A percentile compares a stretch with the other conserved stretches of the same genome.
Conservation (phyloP, 768 basidiomycete species). For the Russula compacta region DNA sequence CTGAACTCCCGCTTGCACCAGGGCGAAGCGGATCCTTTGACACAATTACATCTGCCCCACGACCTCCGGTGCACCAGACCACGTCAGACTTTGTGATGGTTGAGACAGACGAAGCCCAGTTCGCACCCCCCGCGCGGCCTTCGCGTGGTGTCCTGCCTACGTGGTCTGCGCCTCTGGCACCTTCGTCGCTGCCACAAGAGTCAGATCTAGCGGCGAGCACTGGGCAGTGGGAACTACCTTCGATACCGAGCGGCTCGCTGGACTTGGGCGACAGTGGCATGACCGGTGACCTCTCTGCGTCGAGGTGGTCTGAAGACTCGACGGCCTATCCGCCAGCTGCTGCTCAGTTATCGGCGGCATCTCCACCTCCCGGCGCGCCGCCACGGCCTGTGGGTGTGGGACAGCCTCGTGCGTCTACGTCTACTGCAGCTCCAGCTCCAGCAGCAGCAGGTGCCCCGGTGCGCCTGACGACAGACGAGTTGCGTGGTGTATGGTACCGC, state of each 20-base stretch:
- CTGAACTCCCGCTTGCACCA: neutral
- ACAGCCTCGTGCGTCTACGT: neutral
- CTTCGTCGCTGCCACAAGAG: slow-evolving; percentile 18
- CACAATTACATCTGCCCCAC: slow-evolving; percentile 20
- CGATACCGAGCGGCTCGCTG: slow-evolving; percentile 44
- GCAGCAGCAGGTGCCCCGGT: slow-evolving; percentile 22
- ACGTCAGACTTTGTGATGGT: slow-evolving; percentile 30
- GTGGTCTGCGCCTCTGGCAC: slow-evolving; percentile 22
- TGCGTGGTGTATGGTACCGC: slow-evolving; percentile 60
- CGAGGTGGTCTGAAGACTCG: slow-evolving; percentile 53
- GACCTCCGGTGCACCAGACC: slow-evolving; percentile 26
- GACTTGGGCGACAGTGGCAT: slow-evolving; percentile 37
- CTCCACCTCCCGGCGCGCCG: slow-evolving; percentile 14
- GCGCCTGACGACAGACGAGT: slow-evolving; percentile 48
- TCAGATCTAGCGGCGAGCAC: slow-evolving; percentile 30
- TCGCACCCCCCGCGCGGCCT: slow-evolving; percentile 39
- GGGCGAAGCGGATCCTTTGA: slow-evolving; percentile 13
- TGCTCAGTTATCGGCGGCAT: slow-evolving; percentile 24
- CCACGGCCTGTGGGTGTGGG: neutral
- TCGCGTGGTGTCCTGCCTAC: slow-evolving; percentile 32
- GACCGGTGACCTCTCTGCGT: slow-evolving; percentile 43
- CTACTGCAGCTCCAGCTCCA: neutral
- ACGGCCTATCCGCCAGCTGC: slow-evolving; percentile 27
- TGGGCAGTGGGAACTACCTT: slow-evolving; percentile 56
- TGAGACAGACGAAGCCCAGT: slow-evolving; percentile 24